Conservation (phyloP, 2,329 filamentous ascomycete species). For the Xylaria hypoxylon region DNA sequence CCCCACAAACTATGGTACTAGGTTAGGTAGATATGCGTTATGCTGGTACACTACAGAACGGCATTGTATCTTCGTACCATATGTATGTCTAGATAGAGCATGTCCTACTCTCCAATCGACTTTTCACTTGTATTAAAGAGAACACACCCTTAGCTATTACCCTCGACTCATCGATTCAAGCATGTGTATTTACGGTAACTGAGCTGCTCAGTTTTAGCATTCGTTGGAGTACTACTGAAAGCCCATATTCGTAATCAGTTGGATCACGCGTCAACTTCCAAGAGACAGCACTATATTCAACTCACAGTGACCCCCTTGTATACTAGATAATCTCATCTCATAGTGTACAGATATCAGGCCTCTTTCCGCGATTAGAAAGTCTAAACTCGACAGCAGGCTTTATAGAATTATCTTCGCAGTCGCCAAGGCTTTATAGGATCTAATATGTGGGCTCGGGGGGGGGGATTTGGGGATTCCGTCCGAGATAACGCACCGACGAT, state of each 20-base stretch:
- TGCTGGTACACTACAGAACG: too few relatives aligned
- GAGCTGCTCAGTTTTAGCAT: neutral
- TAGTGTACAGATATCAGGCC: neutral
- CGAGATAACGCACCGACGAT: conserved; percentile 17
- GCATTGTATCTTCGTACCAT: too few relatives aligned
- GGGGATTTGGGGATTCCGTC: neutral
- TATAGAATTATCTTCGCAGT: conserved; percentile 2
- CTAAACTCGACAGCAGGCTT: neutral
- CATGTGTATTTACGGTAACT: neutral
- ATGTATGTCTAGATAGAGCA: too few relatives aligned
- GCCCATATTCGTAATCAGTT: neutral
- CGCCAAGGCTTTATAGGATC: neutral
- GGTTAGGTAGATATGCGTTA: too few relatives aligned
- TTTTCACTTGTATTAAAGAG: too few relatives aligned
- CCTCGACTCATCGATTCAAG: neutral
- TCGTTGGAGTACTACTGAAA: neutral
- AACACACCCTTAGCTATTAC: neutral
- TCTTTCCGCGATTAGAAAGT: neutral
- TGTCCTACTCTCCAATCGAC: too few relatives aligned
- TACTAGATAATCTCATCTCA: too few relatives aligned
- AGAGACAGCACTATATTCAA: neutral
- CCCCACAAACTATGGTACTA: too few relatives aligned
- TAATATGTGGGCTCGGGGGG: neutral
- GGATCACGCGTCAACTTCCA: neutral
- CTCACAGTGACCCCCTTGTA: too few relatives aligned